These are phyloP conservation scores for Isochrysis galbana DNA, from an alignment of 78 protist species.

Conservation along the genomic window DNA sequence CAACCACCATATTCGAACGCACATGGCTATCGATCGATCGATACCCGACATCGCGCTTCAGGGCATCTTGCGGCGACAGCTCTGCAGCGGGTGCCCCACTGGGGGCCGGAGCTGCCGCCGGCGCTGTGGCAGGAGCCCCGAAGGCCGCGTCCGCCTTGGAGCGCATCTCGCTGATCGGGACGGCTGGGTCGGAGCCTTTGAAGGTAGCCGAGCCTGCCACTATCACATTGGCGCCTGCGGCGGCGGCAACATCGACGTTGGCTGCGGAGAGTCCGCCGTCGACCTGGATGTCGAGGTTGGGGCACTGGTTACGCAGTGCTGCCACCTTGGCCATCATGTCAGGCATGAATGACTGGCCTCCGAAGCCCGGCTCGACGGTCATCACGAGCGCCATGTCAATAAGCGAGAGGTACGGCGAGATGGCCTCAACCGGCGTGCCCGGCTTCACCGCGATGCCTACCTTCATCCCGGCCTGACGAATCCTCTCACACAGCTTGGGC, in stretches of 20 bases:
- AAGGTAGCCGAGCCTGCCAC: slow-evolving; percentile 96
- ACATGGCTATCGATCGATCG: slow-evolving; percentile 44
- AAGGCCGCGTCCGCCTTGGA: not conserved
- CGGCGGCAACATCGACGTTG: slow-evolving; percentile 75
- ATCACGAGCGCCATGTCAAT: slow-evolving; percentile 92
- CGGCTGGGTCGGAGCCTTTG: slow-evolving; percentile 50
- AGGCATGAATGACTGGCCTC: slow-evolving; percentile 96
- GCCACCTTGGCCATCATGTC: slow-evolving; percentile 92
- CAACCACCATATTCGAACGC: slow-evolving; percentile 49
- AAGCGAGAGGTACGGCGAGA: slow-evolving; percentile 5
- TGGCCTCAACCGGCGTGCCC: slow-evolving; percentile 73
- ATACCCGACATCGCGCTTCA: slow-evolving; percentile 30
- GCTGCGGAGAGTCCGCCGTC: slow-evolving; percentile 95
- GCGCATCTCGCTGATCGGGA: slow-evolving; percentile 51
- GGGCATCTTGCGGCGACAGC: too few relatives aligned
- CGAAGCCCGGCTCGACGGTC: slow-evolving; percentile 99
- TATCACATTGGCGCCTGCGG: slow-evolving; percentile 96
- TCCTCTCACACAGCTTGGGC: slow-evolving; percentile 43
- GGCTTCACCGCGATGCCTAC: slow-evolving; percentile 91
- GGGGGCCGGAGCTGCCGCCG: too few relatives aligned
- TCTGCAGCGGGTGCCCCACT: too few relatives aligned
- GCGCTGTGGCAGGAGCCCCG: too few relatives aligned
- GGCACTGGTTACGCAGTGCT: slow-evolving; percentile 58
- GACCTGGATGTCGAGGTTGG: slow-evolving; percentile 92
- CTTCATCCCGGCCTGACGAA: slow-evolving; percentile 80